These are phyloP conservation scores for Amoeboaphelidium occidentale DNA, from an alignment of 371 early-diverging fungal genomes.

Conservation along the genomic window DNA sequence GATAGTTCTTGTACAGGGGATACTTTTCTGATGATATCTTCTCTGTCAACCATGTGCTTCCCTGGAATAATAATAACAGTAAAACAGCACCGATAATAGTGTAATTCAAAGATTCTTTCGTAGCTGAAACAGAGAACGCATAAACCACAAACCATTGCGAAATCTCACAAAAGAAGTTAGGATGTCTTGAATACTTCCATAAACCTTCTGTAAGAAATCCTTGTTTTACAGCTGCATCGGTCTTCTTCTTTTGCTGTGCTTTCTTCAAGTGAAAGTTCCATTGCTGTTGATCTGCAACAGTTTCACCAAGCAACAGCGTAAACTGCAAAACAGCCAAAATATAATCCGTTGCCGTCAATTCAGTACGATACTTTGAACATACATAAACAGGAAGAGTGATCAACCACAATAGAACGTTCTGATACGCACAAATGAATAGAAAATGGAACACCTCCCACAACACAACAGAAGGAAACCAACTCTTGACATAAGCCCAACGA, in stretches of 20 bases:
- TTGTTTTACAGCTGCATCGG: conserved; percentile 6
- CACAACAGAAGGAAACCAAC: not conserved
- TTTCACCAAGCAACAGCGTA: conserved; percentile 25
- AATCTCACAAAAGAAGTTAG: conserved; percentile 57
- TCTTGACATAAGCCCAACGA: conserved; percentile 33
- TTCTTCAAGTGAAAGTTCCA: conserved; percentile 47
- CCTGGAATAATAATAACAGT: conserved; percentile 40
- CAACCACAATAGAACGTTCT: conserved; percentile 33
- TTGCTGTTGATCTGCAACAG: conserved; percentile 57
- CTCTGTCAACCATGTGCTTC: conserved; percentile 50
- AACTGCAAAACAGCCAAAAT: conserved; percentile 19
- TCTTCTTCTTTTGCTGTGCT: conserved; percentile 6
- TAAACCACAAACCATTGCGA: conserved; percentile 34
- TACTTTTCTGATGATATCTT: conserved; percentile 36
- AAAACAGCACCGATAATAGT: conserved; percentile 23
- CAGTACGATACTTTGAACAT: conserved; percentile 4
- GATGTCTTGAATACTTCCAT: conserved; percentile 42
- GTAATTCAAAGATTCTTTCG: conserved; percentile 23
- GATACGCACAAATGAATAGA: conserved; percentile 41
- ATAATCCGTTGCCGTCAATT: conserved; percentile 17
- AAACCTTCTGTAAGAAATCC: conserved; percentile 52
- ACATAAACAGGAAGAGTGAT: conserved; percentile 33
- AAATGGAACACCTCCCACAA: conserved; percentile 44
- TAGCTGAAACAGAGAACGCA: conserved; percentile 24
- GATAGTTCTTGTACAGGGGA: conserved; percentile 39